Evolutionary conservation across 1,284 basidiomycete genomes (phyloP).

Genomic region (Cutaneotrichosporon sp.): DNA sequence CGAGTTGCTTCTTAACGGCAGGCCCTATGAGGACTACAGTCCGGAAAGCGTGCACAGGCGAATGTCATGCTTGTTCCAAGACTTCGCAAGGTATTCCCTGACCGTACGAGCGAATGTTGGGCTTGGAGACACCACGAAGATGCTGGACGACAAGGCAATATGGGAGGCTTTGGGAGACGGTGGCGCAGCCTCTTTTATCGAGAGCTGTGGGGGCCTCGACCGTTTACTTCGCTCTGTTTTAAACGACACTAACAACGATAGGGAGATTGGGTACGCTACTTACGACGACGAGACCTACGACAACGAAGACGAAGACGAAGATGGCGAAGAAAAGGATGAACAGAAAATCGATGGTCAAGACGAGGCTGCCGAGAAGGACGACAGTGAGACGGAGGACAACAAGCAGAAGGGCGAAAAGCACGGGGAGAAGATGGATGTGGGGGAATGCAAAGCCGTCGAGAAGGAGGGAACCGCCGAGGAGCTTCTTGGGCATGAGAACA

Average conservation of each 20-base stretch:
- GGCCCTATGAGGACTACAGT: slow-evolving; percentile 59
- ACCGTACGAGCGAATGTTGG: slow-evolving; percentile 71
- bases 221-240: too few species aligned
- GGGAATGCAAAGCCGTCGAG: too few species aligned
- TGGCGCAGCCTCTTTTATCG: slow-evolving; percentile 52
- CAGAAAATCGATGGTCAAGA: neutral
- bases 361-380: too few species aligned
- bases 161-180: slow-evolving; percentile 60
- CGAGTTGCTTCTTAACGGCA: slow-evolving; percentile 60
- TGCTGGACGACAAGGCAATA: slow-evolving; percentile 50
- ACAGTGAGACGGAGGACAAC: too few species aligned
- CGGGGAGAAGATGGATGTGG: too few species aligned
- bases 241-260: too few species aligned
- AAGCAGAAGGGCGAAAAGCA: too few species aligned
- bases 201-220: slow-evolving; percentile 23
- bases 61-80: slow-evolving; percentile 64
- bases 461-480: too few species aligned
- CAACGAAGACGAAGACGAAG: slow-evolving; percentile 1
- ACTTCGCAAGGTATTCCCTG: slow-evolving; percentile 68
- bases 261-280: too few species aligned
- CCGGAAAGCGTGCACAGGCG: slow-evolving; percentile 66
- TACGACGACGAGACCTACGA: neutral
- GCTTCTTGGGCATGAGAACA: too few species aligned
- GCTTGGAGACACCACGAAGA: slow-evolving; percentile 56
- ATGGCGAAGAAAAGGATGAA: neutral